Conservation (phyloP, 2,329 filamentous ascomycete species). For the Berkeleyomyces basicola region DNA sequence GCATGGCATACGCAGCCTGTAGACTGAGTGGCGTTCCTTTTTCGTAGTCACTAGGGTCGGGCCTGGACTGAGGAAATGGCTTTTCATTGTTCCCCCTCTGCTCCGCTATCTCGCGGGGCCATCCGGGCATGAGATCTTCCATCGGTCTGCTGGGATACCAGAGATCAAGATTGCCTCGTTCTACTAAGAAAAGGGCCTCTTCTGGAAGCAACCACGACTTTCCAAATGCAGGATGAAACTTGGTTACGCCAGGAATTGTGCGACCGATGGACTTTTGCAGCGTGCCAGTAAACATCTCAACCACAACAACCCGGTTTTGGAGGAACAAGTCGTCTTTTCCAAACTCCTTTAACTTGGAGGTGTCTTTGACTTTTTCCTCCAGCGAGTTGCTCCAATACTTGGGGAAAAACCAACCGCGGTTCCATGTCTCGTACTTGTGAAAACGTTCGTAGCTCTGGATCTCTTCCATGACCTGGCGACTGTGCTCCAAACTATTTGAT, state of each 20-base stretch:
- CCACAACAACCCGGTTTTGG: constrained; percentile 41
- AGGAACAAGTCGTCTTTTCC: constrained; percentile 18
- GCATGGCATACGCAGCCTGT: constrained; percentile 74
- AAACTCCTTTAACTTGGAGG: constrained; percentile 8
- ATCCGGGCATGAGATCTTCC: constrained; percentile 29
- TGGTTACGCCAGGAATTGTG: constrained; percentile 37
- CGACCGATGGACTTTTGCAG: constrained; percentile 63
- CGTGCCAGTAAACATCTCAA: constrained; percentile 57
- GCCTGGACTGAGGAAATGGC: constrained; percentile 14
- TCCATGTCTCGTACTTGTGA: constrained; percentile 49
- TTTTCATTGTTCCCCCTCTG: constrained; percentile 17
- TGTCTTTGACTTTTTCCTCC: constrained; percentile 14
- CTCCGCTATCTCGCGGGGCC: constrained; percentile 14
- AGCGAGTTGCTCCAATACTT: constrained; percentile 30
- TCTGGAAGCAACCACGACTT: constrained; percentile 77
- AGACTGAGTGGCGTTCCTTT: constrained; percentile 70
- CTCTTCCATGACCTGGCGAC: constrained; percentile 74
- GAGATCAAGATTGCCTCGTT: constrained; percentile 73
- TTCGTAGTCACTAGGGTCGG: constrained; percentile 31
- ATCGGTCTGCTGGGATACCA: constrained; percentile 55
- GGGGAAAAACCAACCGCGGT: constrained; percentile 59
- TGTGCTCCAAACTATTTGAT: constrained; percentile 59
- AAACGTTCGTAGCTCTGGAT: constrained; percentile 63
- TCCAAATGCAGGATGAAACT: constrained; percentile 34
- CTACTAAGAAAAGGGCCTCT: constrained; percentile 76